Conservation (phyloP, 768 basidiomycete genomes). For the Agaricus subrufescens region DNA sequence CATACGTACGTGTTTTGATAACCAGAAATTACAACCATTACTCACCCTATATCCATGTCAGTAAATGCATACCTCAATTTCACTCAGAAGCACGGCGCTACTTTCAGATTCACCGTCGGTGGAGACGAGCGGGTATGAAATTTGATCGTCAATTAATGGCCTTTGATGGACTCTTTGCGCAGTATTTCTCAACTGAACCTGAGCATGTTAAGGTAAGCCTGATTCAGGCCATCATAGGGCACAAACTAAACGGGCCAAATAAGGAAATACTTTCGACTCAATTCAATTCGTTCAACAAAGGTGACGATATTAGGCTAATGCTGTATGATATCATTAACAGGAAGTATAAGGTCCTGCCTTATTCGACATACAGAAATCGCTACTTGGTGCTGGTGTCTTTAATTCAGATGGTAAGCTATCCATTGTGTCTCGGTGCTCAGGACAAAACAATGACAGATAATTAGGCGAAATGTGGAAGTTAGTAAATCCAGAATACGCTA, state of each 20-base stretch:
- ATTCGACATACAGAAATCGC: slow-evolving; percentile 21
- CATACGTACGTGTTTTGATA: slow-evolving; percentile 21
- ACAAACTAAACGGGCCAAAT: background rate
- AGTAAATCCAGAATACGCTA: slow-evolving; percentile 11
- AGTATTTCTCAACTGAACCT: slow-evolving; percentile 25
- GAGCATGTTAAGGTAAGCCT: slow-evolving; percentile 29
- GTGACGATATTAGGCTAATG: slow-evolving; percentile 12
- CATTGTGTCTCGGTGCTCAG: background rate
- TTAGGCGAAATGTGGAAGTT: slow-evolving; percentile 65
- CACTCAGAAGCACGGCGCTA: slow-evolving; percentile 17
- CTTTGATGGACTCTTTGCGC: slow-evolving; percentile 9
- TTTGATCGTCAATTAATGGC: background rate
- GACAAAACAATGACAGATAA: background rate
- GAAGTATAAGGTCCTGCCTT: slow-evolving; percentile 22
- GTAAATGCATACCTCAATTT: slow-evolving; percentile 1
- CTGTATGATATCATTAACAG: background rate
- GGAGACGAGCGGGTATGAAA: slow-evolving; percentile 23
- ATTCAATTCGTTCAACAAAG: slow-evolving; percentile 41
- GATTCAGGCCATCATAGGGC: background rate
- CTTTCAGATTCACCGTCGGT: slow-evolving; percentile 16
- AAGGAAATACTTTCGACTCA: slow-evolving; percentile 39
- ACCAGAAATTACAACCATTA: background rate
- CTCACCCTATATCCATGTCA: background rate
- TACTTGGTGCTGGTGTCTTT: slow-evolving; percentile 56
- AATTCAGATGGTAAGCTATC: slow-evolving; percentile 45